Base-by-base conservation (phyloP, 2,329 filamentous ascomycete genomes). In the Cytospora paraplurivora region DNA sequence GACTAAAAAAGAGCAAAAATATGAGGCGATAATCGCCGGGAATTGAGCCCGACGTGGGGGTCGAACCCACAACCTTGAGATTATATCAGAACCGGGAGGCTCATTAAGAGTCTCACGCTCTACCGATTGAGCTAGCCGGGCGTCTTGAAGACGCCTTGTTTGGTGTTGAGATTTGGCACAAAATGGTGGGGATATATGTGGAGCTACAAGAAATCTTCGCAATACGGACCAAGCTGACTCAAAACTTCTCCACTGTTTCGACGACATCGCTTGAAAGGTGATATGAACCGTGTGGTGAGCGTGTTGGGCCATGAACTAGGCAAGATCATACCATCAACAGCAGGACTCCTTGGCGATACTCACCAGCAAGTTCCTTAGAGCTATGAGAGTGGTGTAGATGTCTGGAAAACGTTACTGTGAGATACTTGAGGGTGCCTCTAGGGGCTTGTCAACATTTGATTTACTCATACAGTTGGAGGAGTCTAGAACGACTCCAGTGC, bases 61-160 rank as follows among this genome's bases (percentile, higher is more conserved):
- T 59, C 57, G 59, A 62, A 61, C 59, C 59, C 59, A 62, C 59
- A 62, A 56, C 59, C 59, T 62, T 62, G 51, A 62, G 59, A 62
- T 62, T 49, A 27, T 12, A 47, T 62, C 34, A 62, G 53, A 62
- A 56, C 52, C 60, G 60, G 47, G 54, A 62, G 35, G 34, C 27
- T 27, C 34, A 47, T 19, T 84, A 84, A 85, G 86, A 88, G 86
- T 88, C 85, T 87, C 82, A 88, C 85, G 85, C 85, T 88, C 86
- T 88, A 88, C 83, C 82, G 82, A 86, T 86, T 86, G 84, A 86
- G 84, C 84, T 86, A 87, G 80, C 82, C 81, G 78, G 81, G 44
- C 44, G n/a, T 47, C 44, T 47, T 47, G 44, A 47, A 47, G 44
- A 47, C 44, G 44, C 44, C 44, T 44, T 47, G 13, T 12, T 47